These are phyloP conservation scores for Trichosanthes cucumerina DNA, from an alignment of 306 rosid genomes.

Conservation along the genomic window DNA sequence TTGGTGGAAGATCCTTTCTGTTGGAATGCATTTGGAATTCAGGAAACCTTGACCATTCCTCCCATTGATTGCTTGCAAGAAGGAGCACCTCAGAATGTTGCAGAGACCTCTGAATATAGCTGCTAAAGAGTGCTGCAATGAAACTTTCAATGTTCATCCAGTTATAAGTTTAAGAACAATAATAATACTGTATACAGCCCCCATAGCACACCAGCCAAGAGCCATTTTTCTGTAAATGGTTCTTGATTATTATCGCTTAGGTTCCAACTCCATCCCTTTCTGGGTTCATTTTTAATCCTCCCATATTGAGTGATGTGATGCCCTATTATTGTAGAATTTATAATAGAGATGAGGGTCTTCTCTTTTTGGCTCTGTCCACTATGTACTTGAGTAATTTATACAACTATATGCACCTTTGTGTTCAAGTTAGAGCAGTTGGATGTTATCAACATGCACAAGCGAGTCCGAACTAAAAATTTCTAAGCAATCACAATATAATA, in stretches of 20 bases:
- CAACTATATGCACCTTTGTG: neutral
- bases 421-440: neutral
- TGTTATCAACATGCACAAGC: neutral
- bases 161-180: neutral
- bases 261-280: conserved; percentile 21
- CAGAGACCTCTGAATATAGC: conserved; percentile 32
- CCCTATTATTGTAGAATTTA: neutral
- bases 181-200: conserved; percentile 1
- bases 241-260: conserved; percentile 3
- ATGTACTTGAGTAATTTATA: neutral
- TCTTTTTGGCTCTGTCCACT: neutral
- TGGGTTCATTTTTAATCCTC: conserved; percentile 12
- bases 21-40: conserved; percentile 88
- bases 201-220: conserved; percentile 1
- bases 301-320: conserved; percentile 22
- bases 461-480: neutral
- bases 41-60: conserved; percentile 72
- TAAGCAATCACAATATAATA: neutral
- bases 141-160: too few species aligned
- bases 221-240: neutral
- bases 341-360: neutral
- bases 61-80: conserved; percentile 78
- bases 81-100: conserved; percentile 41
- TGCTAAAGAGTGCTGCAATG: conserved; percentile 17
- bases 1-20: conserved; percentile 81